Evolutionary conservation across 129 eudicot genomes (phyloP).

Genomic region (Smallanthus sonchifolius): DNA sequence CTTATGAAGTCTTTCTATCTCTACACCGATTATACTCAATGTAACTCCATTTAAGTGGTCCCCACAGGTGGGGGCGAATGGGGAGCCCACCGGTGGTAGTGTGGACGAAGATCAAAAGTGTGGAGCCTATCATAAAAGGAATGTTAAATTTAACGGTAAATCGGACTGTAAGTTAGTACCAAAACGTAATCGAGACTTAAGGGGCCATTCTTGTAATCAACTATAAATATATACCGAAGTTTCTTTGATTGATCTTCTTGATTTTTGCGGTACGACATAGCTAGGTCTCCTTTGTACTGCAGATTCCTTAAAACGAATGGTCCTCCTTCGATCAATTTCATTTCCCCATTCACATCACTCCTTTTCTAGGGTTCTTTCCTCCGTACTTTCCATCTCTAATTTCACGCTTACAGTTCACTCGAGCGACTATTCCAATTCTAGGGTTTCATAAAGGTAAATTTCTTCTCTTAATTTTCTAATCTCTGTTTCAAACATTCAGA

Average conservation of each 20-base stretch:
- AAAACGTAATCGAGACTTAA: too few relatives aligned
- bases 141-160: too few relatives aligned
- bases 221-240: too few relatives aligned
- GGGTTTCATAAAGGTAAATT: conserved; percentile 16
- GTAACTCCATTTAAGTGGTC: too few relatives aligned
- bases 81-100: too few relatives aligned
- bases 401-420: conserved; percentile 6
- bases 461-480: neutral
- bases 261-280: conserved; percentile 1
- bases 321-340: conserved; percentile 12
- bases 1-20: too few relatives aligned
- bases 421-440: neutral
- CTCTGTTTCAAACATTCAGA: neutral
- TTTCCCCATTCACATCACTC: conserved; percentile 18
- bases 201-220: too few relatives aligned
- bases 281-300: neutral
- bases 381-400: neutral
- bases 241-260: neutral
- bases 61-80: too few relatives aligned
- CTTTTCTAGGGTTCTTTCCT: conserved; percentile 12
- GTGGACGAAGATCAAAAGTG: too few relatives aligned
- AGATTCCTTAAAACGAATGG: conserved; percentile 28
- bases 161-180: too few relatives aligned
- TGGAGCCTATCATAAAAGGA: too few relatives aligned
- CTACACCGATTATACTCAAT: too few relatives aligned